A percentile compares a stretch with the other conserved stretches of the same genome.
These are phyloP conservation scores for Rhododendron vialii DNA, from an alignment of 148 eudicot genomes.

Conservation along the genomic window DNA sequence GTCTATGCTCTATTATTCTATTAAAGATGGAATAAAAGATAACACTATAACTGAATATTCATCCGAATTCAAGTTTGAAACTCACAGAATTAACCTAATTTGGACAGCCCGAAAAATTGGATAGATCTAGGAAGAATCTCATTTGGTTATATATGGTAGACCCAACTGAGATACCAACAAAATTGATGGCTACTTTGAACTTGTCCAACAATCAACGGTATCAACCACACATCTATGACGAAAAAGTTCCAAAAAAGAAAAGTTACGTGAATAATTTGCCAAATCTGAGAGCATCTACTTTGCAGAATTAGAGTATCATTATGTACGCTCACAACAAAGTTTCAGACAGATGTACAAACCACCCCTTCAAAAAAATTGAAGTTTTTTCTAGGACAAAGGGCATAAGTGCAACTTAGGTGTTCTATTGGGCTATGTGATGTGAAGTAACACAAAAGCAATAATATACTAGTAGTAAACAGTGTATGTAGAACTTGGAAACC, in stretches of 20 bases:
- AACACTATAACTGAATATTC: not conserved
- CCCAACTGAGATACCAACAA: not conserved
- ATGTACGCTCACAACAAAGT: not conserved
- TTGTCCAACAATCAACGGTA: not conserved
- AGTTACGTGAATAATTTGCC: not conserved
- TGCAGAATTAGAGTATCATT: not conserved
- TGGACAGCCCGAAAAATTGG: not conserved
- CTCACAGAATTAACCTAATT: not conserved
- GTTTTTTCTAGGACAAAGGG: not conserved
- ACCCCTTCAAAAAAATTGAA: not conserved
- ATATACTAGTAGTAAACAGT: not conserved
- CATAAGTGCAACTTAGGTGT: not conserved
- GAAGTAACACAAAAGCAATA: not conserved
- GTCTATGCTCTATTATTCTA: not conserved
- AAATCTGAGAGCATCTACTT: not conserved
- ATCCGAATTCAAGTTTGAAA: not conserved
- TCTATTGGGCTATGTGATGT: not conserved
- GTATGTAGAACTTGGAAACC: not conserved
- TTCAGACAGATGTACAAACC: not conserved
- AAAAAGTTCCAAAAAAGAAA: not conserved
- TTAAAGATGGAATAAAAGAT: not conserved
- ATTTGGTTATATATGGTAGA: not conserved
- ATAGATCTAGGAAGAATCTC: not conserved
- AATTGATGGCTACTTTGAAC: not conserved
- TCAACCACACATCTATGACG: not conserved